Evolutionary conservation across 352 stramenopile genomes (phyloP), one percentile per base, ranked within the genome.

Genomic region (Phytophthora macrochlamydospora): DNA sequence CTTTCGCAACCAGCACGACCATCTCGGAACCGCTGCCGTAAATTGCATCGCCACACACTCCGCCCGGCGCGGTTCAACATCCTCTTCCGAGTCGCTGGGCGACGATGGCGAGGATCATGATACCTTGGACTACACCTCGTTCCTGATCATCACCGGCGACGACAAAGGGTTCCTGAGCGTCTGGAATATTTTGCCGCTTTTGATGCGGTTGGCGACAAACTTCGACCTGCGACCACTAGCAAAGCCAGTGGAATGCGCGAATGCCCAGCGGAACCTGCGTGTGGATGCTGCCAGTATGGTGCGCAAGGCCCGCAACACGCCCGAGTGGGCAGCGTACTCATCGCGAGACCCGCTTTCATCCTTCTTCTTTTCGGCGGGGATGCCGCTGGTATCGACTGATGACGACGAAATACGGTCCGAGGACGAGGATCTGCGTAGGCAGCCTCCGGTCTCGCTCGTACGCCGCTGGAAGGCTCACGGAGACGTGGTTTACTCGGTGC

Each of bases 401-500:
- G 62, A 65, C 12, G 52, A 59, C 42, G 54, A 69, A 45, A 65
- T 33, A 44, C 44, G 60, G 45, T 54, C 46, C 12, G 62, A 67
- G 61, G 62, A 71, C 50, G 56, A 51, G 7, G 56, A 73, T 45
- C 33, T 49, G 46, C 61, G 51, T 38, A 56, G 56, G 64, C 14
- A 66, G 13, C 44, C 62, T 18, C 63, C 65, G 29, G 65, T 83
- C 45, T 66, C 62, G n/a, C 73, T 80, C 11, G 56, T 80, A 32
- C 66, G 77, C 51, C 83, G 87, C 49, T 96, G 88, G 88, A 76
- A 78, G 37, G 87, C 82, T 9, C 88, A 96, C 55, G 65, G 68
- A 42, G 87, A 94, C 65, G 76, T 91, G 18, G 74, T 96, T 48
- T 92, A 93, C 59, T 92, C 81, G 24, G 67, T 92, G 29, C 84